A percentile compares a stretch with the other conserved stretches of the same genome.
Conservation (phyloP, 176 grass and related monocot species). For the Avena insularis region DNA sequence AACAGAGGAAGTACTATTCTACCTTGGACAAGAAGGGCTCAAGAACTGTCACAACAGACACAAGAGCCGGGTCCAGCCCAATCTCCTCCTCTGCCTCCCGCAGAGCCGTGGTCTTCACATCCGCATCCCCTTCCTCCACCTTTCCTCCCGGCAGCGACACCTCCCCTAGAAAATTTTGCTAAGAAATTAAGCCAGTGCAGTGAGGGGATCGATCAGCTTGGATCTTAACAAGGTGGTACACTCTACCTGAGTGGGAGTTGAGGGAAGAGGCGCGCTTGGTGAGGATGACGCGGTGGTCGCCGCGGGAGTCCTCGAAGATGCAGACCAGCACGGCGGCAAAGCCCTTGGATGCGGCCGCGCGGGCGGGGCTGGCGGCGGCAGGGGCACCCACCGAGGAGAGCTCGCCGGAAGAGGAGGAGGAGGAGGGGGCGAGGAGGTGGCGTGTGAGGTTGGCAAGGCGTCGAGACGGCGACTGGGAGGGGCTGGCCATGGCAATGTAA, state of each 20-base stretch:
- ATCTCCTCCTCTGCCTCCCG: conserved; percentile 93
- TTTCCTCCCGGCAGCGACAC: conserved; percentile 93
- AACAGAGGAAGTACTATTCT: not conserved
- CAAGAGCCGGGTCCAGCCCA: conserved; percentile 70
- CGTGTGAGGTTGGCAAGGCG: conserved; percentile 47
- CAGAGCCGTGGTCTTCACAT: conserved; percentile 75
- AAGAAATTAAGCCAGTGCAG: conserved; percentile 22
- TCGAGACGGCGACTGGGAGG: conserved; percentile 21
- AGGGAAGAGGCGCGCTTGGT: conserved; percentile 89
- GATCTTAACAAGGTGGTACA: not conserved
- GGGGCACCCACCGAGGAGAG: conserved; percentile 50
- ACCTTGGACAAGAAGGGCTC: conserved; percentile 97
- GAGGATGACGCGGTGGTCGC: conserved; percentile 77
- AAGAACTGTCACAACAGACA: conserved; percentile 73
- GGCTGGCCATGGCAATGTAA: conserved; percentile 44
- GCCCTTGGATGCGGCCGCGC: conserved; percentile 29
- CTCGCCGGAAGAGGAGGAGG: conserved; percentile 35
- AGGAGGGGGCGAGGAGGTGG: conserved; percentile 37
- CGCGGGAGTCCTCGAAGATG: conserved; percentile 72
- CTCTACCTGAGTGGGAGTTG: conserved; percentile 67
- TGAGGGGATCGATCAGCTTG: not conserved
- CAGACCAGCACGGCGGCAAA: conserved; percentile 84
- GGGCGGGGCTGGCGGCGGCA: conserved; percentile 30
- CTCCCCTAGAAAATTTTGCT: conserved; percentile 59
- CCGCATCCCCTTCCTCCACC: conserved; percentile 80